These are phyloP conservation scores for Aspergillus niger DNA, from an alignment of 2,329 filamentous ascomycete species.

Conservation along the genomic window DNA sequence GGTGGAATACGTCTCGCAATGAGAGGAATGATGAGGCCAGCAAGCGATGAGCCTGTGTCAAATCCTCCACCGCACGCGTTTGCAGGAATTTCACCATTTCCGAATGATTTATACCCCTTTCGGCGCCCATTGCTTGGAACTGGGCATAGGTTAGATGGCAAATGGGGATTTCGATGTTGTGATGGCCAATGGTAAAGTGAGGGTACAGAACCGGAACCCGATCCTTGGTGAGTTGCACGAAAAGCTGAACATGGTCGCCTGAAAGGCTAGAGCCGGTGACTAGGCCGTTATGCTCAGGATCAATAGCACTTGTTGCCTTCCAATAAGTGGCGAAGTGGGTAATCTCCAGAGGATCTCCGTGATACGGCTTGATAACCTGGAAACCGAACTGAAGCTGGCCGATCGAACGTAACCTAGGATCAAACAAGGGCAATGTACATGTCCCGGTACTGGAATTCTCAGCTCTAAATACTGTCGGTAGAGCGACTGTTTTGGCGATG, in stretches of 20 bases:
- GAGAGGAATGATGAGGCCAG: slow-evolving; percentile 77
- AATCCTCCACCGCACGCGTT: slow-evolving; percentile 38
- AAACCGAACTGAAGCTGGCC: slow-evolving; percentile 93
- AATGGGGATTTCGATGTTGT: slow-evolving; percentile 78
- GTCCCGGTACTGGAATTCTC: slow-evolving; percentile 72
- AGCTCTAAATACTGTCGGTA: slow-evolving; percentile 81
- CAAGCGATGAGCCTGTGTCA: slow-evolving; percentile 69
- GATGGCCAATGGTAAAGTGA: slow-evolving; percentile 74
- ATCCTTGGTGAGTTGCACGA: slow-evolving; percentile 88
- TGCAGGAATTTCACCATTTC: slow-evolving; percentile 35
- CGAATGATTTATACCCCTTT: slow-evolving; percentile 36
- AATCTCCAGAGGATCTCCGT: slow-evolving; percentile 88
- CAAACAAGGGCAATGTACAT: slow-evolving; percentile 87
- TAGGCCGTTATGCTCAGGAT: slow-evolving; percentile 80
- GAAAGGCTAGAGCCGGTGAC: slow-evolving; percentile 94
- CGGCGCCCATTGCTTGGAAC: slow-evolving; percentile 47
- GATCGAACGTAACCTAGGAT: slow-evolving; percentile 86
- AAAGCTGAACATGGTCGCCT: slow-evolving; percentile 90
- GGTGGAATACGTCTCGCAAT: slow-evolving; percentile 71
- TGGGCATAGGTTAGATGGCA: slow-evolving; percentile 71
- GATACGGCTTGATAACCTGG: slow-evolving; percentile 95
- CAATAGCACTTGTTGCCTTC: slow-evolving; percentile 94
- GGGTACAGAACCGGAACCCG: slow-evolving; percentile 86
- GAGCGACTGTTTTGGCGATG: slow-evolving; percentile 90
- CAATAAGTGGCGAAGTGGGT: slow-evolving; percentile 99